Evolutionary conservation across 2,329 filamentous ascomycete species (phyloP).

Genomic region (Ophiostoma sp.): DNA sequence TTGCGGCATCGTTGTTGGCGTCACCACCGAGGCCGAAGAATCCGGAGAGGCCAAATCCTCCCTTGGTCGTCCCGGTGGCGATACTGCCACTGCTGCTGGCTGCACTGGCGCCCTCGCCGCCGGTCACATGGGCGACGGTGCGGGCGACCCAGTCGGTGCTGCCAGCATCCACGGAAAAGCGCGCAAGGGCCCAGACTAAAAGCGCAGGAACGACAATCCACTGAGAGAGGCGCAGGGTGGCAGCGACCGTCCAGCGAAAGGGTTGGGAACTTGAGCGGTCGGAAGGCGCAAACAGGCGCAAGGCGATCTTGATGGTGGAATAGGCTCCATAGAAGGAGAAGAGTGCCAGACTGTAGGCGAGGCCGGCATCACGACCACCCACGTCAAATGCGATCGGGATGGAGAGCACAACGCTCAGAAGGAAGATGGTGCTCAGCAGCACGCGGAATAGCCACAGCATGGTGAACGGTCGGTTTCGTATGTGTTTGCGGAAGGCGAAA

Average conservation of each 20-base stretch:
- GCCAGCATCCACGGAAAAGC: conserved; percentile 87
- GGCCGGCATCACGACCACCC: conserved; percentile 84
- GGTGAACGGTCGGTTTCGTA: neutral
- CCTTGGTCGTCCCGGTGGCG: neutral
- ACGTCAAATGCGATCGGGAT: conserved; percentile 98
- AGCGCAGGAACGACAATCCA: conserved; percentile 80
- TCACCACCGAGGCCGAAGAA: conserved; percentile 20
- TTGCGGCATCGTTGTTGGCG: neutral
- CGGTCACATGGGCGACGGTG: conserved; percentile 26
- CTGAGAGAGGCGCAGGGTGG: conserved; percentile 68
- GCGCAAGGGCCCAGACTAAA: conserved; percentile 90
- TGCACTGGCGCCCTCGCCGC: conserved; percentile 11
- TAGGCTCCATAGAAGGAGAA: conserved; percentile 88
- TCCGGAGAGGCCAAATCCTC: conserved; percentile 17
- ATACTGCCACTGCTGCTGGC: conserved; percentile 13
- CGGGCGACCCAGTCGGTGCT: conserved; percentile 28
- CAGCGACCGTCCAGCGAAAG: conserved; percentile 65
- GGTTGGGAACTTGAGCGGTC: conserved; percentile 53
- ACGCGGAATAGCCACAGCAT: conserved; percentile 82
- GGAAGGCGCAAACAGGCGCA: conserved; percentile 50
- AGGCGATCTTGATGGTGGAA: conserved; percentile 67
- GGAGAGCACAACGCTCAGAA: conserved; percentile 87
- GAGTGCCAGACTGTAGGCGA: conserved; percentile 86
- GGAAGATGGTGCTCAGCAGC: conserved; percentile 75
- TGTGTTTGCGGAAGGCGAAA: neutral